Percentiles rank a stretch among this genome's conserved stretches.
Conservation (phyloP, 192 early-diverging fungal genomes). For the Oehlia diaphana region DNA sequence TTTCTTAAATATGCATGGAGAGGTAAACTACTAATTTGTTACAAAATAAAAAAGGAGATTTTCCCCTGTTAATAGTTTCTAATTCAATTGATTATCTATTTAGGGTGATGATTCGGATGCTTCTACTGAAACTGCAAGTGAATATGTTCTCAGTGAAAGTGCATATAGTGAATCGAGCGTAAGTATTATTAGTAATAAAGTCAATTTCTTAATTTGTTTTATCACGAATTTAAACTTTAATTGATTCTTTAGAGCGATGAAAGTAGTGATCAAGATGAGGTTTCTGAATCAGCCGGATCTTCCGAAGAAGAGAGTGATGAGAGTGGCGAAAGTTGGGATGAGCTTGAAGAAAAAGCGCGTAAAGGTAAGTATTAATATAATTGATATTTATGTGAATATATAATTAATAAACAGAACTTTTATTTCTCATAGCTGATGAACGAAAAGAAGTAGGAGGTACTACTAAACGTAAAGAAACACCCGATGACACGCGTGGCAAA, state of each 20-base stretch:
- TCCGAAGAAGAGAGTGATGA: slow-evolving; percentile 53
- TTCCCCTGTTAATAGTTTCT: not conserved
- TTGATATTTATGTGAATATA: not conserved
- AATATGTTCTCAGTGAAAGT: slow-evolving; percentile 60
- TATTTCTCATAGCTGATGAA: slow-evolving; percentile 27
- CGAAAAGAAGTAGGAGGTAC: not conserved
- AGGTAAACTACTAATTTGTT: slow-evolving; percentile 36
- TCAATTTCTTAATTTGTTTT: not conserved
- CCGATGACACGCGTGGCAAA: slow-evolving; percentile 25
- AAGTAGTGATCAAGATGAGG: slow-evolving; percentile 56
- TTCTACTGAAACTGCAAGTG: slow-evolving; percentile 57
- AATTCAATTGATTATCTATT: not conserved
- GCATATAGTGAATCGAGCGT: slow-evolving; percentile 52
- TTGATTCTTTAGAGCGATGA: slow-evolving; percentile 35
- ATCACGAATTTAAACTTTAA: not conserved
- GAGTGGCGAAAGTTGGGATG: slow-evolving; percentile 79
- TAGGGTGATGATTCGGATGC: slow-evolving; percentile 56
- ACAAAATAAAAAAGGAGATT: no score
- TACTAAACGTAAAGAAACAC: slow-evolving; percentile 21
- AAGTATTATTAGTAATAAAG: slow-evolving; percentile 28
- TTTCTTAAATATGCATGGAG: slow-evolving; percentile 74
- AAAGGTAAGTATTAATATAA: slow-evolving; percentile 38
- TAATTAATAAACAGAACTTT: not conserved
- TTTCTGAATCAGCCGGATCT: slow-evolving; percentile 57
- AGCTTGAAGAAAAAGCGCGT: slow-evolving; percentile 75